Evolutionary conservation across 164 flowering plant species (phyloP).

Genomic region (Sextonia rubra): DNA sequence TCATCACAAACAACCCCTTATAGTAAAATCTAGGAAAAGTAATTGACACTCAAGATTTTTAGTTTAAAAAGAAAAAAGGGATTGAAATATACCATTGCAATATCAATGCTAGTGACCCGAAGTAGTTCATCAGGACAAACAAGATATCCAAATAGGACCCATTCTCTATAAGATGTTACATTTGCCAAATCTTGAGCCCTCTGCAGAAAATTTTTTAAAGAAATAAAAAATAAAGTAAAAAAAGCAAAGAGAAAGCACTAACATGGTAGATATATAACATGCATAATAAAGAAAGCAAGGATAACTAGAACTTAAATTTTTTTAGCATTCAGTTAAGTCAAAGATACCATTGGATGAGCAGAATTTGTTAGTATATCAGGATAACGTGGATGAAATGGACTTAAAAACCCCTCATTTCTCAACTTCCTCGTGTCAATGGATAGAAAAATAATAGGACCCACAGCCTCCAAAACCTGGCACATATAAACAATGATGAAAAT

Average conservation of each 20-base stretch:
- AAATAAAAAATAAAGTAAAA: constrained; percentile 1
- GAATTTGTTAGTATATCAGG: constrained; percentile 99
- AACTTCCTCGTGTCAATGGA: constrained; percentile 93
- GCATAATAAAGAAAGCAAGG: background rate
- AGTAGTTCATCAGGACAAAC: constrained; percentile 98
- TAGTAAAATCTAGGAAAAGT: background rate
- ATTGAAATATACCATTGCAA: constrained; percentile 64
- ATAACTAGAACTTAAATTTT: background rate
- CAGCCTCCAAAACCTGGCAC: constrained; percentile 92
- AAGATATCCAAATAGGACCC: constrained; percentile 95
- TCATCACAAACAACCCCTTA: background rate
- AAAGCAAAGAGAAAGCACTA: background rate
- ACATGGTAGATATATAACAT: background rate
- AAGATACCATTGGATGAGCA: constrained; percentile 92
- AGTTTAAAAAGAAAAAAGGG: background rate
- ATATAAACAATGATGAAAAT: constrained; percentile 2
- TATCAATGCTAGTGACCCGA: constrained; percentile 97
- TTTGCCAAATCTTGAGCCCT: constrained; percentile 98
- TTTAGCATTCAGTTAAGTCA: constrained; percentile 1
- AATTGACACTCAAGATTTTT: background rate
- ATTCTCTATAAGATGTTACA: constrained; percentile 84
- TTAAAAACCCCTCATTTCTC: constrained; percentile 96
- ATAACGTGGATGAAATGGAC: constrained; percentile 98
- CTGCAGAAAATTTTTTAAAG: constrained; percentile 36
- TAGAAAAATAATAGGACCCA: constrained; percentile 84